Conservation (phyloP, 129 eudicot species). For the Tanacetum coccineum region DNA sequence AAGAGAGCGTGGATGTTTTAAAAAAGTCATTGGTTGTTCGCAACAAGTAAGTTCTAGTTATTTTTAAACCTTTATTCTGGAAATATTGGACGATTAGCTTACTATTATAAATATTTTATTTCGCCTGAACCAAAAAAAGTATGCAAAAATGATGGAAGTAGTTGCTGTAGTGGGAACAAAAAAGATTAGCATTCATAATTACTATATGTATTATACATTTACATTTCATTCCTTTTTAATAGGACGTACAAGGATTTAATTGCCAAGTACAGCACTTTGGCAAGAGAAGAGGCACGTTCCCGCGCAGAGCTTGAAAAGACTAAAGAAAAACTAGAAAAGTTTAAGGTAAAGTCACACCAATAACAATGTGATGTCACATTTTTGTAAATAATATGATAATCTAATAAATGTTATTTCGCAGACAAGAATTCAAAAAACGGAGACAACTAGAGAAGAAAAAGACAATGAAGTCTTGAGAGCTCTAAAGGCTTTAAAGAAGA, state of each 20-base stretch:
- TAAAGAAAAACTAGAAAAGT: constrained; percentile 45
- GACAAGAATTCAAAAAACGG: constrained; percentile 59
- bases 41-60: constrained; percentile 48
- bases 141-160: not conserved
- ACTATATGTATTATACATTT: not conserved
- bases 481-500: constrained; percentile 34
- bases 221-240: not conserved
- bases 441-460: constrained; percentile 49
- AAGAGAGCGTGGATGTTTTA: constrained; percentile 50
- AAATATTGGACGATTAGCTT: not conserved
- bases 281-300: constrained; percentile 65
- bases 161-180: not conserved
- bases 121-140: not conserved
- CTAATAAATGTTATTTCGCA: constrained; percentile 20
- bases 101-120: not conserved
- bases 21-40: constrained; percentile 53
- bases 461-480: constrained; percentile 64
- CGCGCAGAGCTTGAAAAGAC: constrained; percentile 63
- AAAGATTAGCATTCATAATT: not conserved
- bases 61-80: not conserved
- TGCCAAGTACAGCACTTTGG: constrained; percentile 57
- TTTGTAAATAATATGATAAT: not conserved
- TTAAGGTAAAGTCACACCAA: constrained; percentile 47
- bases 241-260: constrained; percentile 75
- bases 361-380: not conserved